These are phyloP conservation scores for Candida tallmaniae DNA, from an alignment of 805 yeast species.

Conservation along the genomic window DNA sequence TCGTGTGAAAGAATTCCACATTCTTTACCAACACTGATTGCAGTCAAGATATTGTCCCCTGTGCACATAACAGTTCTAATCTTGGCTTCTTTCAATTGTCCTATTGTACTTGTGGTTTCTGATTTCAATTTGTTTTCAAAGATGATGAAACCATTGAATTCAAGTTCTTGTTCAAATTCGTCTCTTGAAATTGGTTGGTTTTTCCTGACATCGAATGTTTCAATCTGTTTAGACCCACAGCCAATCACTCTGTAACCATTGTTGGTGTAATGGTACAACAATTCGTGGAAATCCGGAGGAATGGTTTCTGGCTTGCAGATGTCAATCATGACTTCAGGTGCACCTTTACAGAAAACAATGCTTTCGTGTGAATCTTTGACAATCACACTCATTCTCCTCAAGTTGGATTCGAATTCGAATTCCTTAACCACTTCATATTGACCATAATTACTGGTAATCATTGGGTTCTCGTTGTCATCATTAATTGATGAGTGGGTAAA, in stretches of 20 bases:
- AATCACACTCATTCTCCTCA: slow-evolving; percentile 89
- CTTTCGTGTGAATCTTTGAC: slow-evolving; percentile 3
- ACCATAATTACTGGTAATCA: slow-evolving; percentile 8
- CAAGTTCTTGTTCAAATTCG: slow-evolving; percentile 62
- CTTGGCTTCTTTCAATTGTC: slow-evolving; percentile 58
- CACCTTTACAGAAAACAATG: slow-evolving; percentile 75
- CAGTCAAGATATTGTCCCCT: slow-evolving; percentile 94
- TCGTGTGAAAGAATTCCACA: slow-evolving; percentile 58
- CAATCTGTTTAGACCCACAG: slow-evolving; percentile 81
- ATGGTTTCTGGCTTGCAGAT: slow-evolving; percentile 69
- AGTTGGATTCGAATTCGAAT: slow-evolving; percentile 79
- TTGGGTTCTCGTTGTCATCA: slow-evolving; percentile 45
- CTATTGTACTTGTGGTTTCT: slow-evolving; percentile 58
- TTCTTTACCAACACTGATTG: slow-evolving; percentile 87
- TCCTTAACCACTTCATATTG: slow-evolving; percentile 36
- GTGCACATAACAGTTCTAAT: slow-evolving; percentile 94
- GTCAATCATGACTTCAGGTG: slow-evolving; percentile 87
- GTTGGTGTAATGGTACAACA: slow-evolving; percentile 83
- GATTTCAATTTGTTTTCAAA: slow-evolving; percentile 88
- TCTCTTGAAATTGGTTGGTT: too few species aligned
- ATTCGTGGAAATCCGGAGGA: slow-evolving; percentile 70
- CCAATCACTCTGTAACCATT: slow-evolving; percentile 95
- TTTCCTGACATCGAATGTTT: slow-evolving; percentile 24
- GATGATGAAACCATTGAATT: slow-evolving; percentile 81
- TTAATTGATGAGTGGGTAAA: slow-evolving; percentile 74